Base-by-base conservation (phyloP, 805 yeast genomes). In the Candida tallmaniae region DNA sequence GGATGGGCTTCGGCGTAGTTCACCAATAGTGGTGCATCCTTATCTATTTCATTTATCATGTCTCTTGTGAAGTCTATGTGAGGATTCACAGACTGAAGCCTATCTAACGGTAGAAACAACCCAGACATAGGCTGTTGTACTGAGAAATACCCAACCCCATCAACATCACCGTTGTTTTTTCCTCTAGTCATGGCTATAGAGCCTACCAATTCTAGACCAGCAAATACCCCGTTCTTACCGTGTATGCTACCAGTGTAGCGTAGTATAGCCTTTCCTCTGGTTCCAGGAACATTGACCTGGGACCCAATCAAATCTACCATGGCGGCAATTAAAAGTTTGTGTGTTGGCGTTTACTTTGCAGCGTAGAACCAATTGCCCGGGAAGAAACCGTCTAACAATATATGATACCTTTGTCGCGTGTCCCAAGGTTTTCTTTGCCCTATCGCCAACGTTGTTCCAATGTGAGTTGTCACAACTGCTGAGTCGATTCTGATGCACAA, bases 191-290 rank as follows among this genome's bases (percentile, higher is more conserved):
- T 61, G 26, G 75, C 71, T 13, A 54, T 48, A 1, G 78, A 79
- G 2, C 84, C 89, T n/a, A 78, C 49, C 27, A 90, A 62, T 54
- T 90, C 97, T 5, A 90, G 71, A 2, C 98, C 98, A 4, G 89
- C 96, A 63, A 80, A 90, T 8, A 69, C 65, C 0, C 96, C 95
- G 23, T 43, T 40, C 50, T 84, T 86, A 15, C 80, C 80, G 15
- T 78, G 73, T 12, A 90, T 85, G 2, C 70, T 58, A 1, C 96
- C 98, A 14, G 79, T 66, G 56, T 73, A 89, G 39, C 78, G 68
- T 34, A 89, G 61, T 8, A 78, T 65, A 1, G 89, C 96, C 26
- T 62, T 60, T 4, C 68, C 69, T 16, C 84, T 78, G 9, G 83
- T 78, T 7, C 83, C 84, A 0, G 95, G 94, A 1, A 82, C 68